Conservation (phyloP, 495 filamentous ascomycete species). For the Podospora bellae-mahoneyi region DNA sequence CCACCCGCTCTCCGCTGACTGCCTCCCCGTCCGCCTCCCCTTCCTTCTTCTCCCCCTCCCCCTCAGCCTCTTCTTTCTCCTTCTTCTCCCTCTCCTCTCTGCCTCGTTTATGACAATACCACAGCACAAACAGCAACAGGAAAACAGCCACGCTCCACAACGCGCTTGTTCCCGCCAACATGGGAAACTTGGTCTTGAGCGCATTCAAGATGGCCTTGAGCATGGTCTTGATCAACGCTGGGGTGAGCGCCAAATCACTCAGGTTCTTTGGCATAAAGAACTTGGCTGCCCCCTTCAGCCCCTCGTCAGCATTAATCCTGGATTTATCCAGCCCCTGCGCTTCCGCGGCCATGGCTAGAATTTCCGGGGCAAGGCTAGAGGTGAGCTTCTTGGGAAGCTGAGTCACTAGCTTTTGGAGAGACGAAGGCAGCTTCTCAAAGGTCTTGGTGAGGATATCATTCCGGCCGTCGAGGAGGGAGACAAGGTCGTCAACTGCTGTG, state of each 20-base stretch:
- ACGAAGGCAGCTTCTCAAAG: conserved; percentile 72
- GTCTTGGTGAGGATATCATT: conserved; percentile 71
- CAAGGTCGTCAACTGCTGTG: conserved; percentile 87
- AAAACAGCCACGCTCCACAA: conserved; percentile 82
- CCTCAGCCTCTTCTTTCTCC: conserved; percentile 41
- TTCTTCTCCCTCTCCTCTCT: conserved; percentile 75
- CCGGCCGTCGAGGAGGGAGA: conserved; percentile 73
- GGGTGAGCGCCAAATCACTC: conserved; percentile 79
- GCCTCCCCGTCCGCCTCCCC: conserved; percentile 4
- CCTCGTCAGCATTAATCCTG: conserved; percentile 24
- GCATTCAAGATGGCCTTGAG: conserved; percentile 82
- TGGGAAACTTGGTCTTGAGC: conserved; percentile 77
- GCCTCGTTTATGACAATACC: conserved; percentile 96
- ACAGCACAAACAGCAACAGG: conserved; percentile 82
- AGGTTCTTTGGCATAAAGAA: conserved; percentile 46
- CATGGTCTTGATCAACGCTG: conserved; percentile 76
- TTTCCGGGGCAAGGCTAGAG: conserved; percentile 67
- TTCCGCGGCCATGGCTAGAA: conserved; percentile 71
- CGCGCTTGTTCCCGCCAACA: conserved; percentile 78
- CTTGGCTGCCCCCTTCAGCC: conserved; percentile 36
- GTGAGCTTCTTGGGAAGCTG: conserved; percentile 81
- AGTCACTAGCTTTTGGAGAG: conserved; percentile 82
- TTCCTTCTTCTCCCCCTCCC: not conserved
- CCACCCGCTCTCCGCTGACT: conserved; percentile 12
- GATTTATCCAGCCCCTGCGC: conserved; percentile 54